Evolutionary conservation across 371 early-diverging fungal genomes (phyloP), one percentile per base, ranked within the genome.

Genomic region (Mucor irregularis): DNA sequence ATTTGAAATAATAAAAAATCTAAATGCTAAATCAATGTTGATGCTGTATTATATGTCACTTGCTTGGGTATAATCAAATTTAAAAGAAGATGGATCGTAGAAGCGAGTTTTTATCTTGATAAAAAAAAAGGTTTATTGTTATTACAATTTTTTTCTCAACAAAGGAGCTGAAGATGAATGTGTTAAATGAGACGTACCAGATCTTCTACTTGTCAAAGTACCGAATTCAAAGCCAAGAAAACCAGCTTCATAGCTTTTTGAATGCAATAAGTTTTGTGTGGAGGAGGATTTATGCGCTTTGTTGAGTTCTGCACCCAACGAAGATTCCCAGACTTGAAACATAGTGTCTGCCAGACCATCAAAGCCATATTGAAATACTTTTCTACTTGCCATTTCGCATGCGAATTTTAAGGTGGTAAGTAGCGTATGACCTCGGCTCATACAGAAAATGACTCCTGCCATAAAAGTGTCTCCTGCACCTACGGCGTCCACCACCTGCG

Each of bases 381-480:
- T 87, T 31, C 70, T 68, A 21, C 80, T 81, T 0, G 89, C 89
- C 35, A 87, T 53, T 37, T 74, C 61, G 37, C 83, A 83, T 9
- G 81, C 81, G 51, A 76, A 80, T n/a, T 67, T 56, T 25, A 81
- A 56, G 5, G 78, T 73, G 1, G 45, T 44, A 37, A 37, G 29
- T 53, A 53, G 16, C 1, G 29, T 38, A 53, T 63, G 30, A 14
- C 53, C 49, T 38, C 58, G 52, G 19, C 70, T 47, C 29, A 76
- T 49, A 71, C 64, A 47, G 14, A 40, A 53, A 10, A 89, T 83
- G 10, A 81, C 64, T 3, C 86, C 86, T n/a, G 86, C 89, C 26
- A 81, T 78, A 59, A 89, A 89, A 0, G 87, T 85, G 53, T 89
- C 89, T 19, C 89, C 89, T 10, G 86, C 87, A 26, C 89, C 89